Base-by-base conservation (phyloP, 2,329 filamentous ascomycete genomes). In the Ophiostoma fasciatum region DNA sequence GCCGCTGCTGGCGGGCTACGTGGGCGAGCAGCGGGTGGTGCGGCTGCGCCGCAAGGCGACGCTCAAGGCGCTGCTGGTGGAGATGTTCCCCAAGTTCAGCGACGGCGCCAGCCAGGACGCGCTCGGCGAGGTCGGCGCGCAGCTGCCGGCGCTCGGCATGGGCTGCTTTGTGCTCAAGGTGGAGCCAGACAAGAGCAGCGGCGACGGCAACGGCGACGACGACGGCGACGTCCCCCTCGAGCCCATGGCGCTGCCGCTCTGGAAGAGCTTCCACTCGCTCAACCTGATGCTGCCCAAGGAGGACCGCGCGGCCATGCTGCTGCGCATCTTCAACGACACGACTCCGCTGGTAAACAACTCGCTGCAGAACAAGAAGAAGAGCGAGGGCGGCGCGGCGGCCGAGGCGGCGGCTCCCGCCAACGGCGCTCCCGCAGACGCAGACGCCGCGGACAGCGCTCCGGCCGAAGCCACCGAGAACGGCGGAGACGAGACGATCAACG, bases 271-370 rank as follows among this genome's bases (percentile, higher is more conserved):
- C 42, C 78, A 87, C 48, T 88, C 81, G 15, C 67, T 96, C 40
- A 98, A 98, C 56, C 71, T 98, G 36, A 98, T 98, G 90, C 66
- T 98, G 51, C 88, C 90, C 33, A 98, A 98, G 63, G 90, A 98
- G 56, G 90, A 98, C 46, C 74, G 90, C 13, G 78, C 76, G 18
- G 90, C 90, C 1, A 92, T 96, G 83, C 62, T 96, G 47, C 65
- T 96, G 44, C 71, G 90, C 17, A 66, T 98, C 42, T 98, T 79
- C 62, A 92, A 94, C 53, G 88, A 96, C 48, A 79, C 79, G 20
- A 79, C 82, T 0, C 83, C 83, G 4, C 66, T 94, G 32, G 70
- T 93, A 43, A 92, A 90, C 54, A 71, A 71, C 46, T 65, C 63
- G 13, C 57, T 71, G 28, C 62, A 68, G 49, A 21, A 36, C 19